Evolutionary conservation across 208 protist species (phyloP).

Genomic region (Crithidia expoeki): DNA sequence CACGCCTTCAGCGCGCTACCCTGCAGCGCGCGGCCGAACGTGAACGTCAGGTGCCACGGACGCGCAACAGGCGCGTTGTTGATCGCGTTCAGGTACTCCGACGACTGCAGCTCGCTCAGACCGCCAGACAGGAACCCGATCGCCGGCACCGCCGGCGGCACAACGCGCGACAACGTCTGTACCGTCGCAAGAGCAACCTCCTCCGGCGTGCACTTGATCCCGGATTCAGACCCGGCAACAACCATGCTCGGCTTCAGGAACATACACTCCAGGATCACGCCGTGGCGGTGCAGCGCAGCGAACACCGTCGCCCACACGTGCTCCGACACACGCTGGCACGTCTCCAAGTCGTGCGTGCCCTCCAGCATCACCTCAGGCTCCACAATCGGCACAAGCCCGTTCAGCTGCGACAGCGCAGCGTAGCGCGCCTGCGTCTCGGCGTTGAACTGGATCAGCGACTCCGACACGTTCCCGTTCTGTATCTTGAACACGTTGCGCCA

Average conservation of each 20-base stretch:
- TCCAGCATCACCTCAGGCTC: conserved; percentile 98
- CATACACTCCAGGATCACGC: conserved; percentile 95
- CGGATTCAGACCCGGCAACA: conserved; percentile 83
- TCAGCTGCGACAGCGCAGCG: conserved; percentile 94
- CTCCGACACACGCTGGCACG: conserved; percentile 85
- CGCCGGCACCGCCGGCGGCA: conserved; percentile 95
- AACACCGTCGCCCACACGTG: conserved; percentile 79
- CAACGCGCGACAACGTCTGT: conserved; percentile 85
- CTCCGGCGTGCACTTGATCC: conserved; percentile 65
- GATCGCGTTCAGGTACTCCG: conserved; percentile 96
- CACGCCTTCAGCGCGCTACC: conserved; percentile 90
- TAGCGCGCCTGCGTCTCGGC: conserved; percentile 94
- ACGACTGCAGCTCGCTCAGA: conserved; percentile 95
- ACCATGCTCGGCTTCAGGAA: conserved; percentile 99
- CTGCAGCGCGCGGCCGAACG: conserved; percentile 96
- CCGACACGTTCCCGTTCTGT: conserved; percentile 87
- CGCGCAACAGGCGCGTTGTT: conserved; percentile 66
- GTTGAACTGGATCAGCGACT: conserved; percentile 93
- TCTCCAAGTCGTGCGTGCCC: conserved; percentile 93
- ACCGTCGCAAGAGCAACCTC: conserved; percentile 92
- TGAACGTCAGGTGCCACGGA: conserved; percentile 95
- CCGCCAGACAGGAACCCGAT: conserved; percentile 97
- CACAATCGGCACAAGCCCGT: conserved; percentile 97
- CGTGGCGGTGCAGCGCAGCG: conserved; percentile 90
- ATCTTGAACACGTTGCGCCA: conserved; percentile 96